Percentiles rank a stretch among this genome's conserved stretches.
Evolutionary conservation across 2,329 filamentous ascomycete species (phyloP).

Genomic region (Byssothecium circinans): DNA sequence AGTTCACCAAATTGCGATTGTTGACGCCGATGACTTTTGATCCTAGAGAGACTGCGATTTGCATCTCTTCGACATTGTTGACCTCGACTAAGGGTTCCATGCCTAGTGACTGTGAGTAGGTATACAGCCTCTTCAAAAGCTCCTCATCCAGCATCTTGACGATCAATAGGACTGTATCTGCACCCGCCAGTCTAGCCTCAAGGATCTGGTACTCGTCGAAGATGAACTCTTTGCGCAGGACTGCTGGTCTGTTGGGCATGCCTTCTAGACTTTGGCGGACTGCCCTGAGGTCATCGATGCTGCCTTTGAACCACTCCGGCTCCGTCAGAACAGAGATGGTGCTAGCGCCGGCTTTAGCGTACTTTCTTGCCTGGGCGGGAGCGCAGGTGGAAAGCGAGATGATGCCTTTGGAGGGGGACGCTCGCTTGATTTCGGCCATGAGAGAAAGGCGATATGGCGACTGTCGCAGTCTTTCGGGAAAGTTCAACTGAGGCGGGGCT

Average conservation of each 20-base stretch:
- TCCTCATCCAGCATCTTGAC: slow-evolving; percentile 93
- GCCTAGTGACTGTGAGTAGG: slow-evolving; percentile 83
- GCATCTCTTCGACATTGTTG: slow-evolving; percentile 92
- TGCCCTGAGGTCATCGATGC: slow-evolving; percentile 85
- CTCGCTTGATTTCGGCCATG: slow-evolving; percentile 97
- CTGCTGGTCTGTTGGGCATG: slow-evolving; percentile 88
- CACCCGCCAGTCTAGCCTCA: slow-evolving; percentile 87
- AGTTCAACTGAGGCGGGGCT: slow-evolving; percentile 79
- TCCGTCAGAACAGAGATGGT: slow-evolving; percentile 98
- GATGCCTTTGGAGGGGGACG: slow-evolving; percentile 92
- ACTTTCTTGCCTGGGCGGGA: slow-evolving; percentile 84
- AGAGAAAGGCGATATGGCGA: slow-evolving; percentile 87
- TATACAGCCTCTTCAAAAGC: slow-evolving; percentile 75
- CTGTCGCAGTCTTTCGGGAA: slow-evolving; percentile 75
- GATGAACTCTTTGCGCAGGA: slow-evolving; percentile 94
- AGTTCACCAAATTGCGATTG: slow-evolving; percentile 93
- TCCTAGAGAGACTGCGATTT: slow-evolving; percentile 79
- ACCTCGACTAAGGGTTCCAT: slow-evolving; percentile 99
- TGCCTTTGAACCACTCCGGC: slow-evolving; percentile 98
- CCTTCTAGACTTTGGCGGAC: slow-evolving; percentile 87
- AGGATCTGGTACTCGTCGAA: slow-evolving; percentile 99
- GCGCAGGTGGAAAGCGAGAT: slow-evolving; percentile 88
- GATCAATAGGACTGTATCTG: slow-evolving; percentile 91
- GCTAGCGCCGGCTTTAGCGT: slow-evolving; percentile 90
- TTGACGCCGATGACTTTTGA: slow-evolving; percentile 95